Evolutionary conservation across 176 grass and related monocot species (phyloP).

Genomic region (Eleusine indica): DNA sequence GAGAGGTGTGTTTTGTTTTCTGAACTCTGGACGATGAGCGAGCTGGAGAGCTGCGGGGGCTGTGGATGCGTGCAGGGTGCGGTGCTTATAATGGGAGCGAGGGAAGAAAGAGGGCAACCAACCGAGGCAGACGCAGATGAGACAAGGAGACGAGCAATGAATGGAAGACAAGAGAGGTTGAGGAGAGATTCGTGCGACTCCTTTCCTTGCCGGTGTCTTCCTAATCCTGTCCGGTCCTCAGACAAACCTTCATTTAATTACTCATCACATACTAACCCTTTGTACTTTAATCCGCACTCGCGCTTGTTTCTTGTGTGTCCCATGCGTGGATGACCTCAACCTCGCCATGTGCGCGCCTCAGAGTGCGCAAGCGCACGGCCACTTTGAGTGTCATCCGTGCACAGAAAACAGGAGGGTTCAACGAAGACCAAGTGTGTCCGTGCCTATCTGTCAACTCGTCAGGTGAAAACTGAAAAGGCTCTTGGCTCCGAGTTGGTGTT

Average conservation of each 20-base stretch:
- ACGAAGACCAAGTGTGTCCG: not conserved
- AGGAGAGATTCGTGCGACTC: slow-evolving; percentile 33
- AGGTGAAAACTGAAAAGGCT: slow-evolving; percentile 41
- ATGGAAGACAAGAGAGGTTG: slow-evolving; percentile 40
- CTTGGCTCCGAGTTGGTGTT: slow-evolving; percentile 22
- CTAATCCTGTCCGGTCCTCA: not conserved
- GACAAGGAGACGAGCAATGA: slow-evolving; percentile 39
- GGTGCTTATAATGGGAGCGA: slow-evolving; percentile 48
- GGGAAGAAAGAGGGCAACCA: not conserved
- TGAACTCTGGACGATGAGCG: not conserved
- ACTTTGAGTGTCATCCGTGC: not conserved
- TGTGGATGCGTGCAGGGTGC: not conserved
- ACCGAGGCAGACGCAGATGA: slow-evolving; percentile 7
- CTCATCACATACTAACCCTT: not conserved
- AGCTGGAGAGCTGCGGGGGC: not conserved
- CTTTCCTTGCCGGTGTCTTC: not conserved
- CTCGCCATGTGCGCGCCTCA: not conserved
- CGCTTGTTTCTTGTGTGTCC: not conserved
- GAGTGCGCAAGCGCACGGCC: not conserved
- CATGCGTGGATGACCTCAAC: not conserved
- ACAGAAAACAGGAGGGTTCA: not conserved
- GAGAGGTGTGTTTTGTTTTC: not conserved
- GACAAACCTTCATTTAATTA: slow-evolving; percentile 1
- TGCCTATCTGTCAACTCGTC: slow-evolving; percentile 40
- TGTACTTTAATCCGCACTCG: not conserved